Evolutionary conservation across 306 rosid species (phyloP).

Genomic region (Phaseolus lunatus): DNA sequence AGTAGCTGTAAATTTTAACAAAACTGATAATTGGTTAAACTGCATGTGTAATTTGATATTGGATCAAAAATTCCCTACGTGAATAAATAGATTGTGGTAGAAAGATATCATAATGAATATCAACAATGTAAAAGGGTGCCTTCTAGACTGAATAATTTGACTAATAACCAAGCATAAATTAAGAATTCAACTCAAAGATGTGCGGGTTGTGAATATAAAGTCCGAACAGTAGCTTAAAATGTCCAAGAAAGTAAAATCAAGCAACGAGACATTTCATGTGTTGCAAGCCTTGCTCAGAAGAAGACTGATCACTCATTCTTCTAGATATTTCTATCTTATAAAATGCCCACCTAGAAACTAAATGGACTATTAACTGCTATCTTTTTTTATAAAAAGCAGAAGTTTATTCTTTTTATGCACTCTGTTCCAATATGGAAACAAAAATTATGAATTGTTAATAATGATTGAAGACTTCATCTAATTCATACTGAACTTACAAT

Average conservation of each 20-base stretch:
- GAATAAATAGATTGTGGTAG: neutral
- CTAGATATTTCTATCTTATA: neutral
- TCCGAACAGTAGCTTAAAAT: constrained; percentile 3
- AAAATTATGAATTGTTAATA: constrained; percentile 1
- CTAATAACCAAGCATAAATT: neutral
- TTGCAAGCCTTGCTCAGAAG: neutral
- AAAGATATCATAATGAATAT: neutral
- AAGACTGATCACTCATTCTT: neutral
- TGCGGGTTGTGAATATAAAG: neutral
- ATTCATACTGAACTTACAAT: constrained; percentile 22
- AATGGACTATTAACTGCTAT: neutral
- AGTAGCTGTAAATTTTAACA: neutral
- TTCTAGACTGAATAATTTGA: neutral
- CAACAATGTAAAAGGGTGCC: neutral
- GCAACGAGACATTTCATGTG: neutral
- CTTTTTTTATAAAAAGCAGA: neutral
- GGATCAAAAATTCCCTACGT: neutral
- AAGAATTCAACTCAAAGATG: constrained; percentile 3
- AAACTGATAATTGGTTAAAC: neutral
- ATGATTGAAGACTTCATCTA: constrained; percentile 14
- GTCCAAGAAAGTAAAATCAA: neutral
- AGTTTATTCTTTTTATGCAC: neutral
- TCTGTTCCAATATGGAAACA: neutral
- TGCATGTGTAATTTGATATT: neutral
- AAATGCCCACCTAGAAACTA: neutral